Conservation (phyloP, 1,284 basidiomycete genomes). For the Trichosporon faecale region DNA sequence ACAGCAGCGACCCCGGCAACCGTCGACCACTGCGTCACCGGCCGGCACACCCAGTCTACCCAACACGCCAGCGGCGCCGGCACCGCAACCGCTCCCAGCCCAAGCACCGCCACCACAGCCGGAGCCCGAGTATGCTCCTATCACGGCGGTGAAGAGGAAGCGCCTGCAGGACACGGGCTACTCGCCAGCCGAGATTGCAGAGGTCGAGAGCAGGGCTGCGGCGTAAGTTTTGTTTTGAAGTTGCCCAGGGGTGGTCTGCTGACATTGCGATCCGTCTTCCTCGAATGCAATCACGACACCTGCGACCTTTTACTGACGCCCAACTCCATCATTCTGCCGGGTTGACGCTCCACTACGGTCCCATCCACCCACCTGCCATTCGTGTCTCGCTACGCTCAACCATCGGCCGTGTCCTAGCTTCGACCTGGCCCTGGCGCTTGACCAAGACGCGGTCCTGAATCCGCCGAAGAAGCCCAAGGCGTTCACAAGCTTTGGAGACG, state of each 20-base stretch:
- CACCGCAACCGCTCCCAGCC: background rate
- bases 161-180: slow-evolving; percentile 18
- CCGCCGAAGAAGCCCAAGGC: slow-evolving; percentile 25
- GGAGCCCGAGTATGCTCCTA: background rate
- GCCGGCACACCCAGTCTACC: background rate
- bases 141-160: slow-evolving; percentile 14
- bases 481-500: slow-evolving; percentile 39
- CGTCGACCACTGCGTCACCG: background rate
- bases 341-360: too few species aligned
- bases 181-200: slow-evolving; percentile 13
- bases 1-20: background rate
- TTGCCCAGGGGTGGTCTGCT: background rate
- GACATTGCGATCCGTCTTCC: background rate
- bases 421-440: slow-evolving; percentile 36
- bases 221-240: slow-evolving; percentile 16
- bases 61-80: background rate
- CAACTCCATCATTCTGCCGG: background rate
- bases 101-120: background rate
- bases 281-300: background rate
- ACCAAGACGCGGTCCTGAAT: slow-evolving; percentile 38
- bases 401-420: slow-evolving; percentile 25
- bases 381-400: background rate
- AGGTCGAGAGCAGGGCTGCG: slow-evolving; percentile 17
- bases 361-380: background rate
- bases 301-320: background rate